Evolutionary conservation across 257 asterid genomes (phyloP), one percentile per base, ranked within the genome.

Genomic region (Asclepias syriaca): DNA sequence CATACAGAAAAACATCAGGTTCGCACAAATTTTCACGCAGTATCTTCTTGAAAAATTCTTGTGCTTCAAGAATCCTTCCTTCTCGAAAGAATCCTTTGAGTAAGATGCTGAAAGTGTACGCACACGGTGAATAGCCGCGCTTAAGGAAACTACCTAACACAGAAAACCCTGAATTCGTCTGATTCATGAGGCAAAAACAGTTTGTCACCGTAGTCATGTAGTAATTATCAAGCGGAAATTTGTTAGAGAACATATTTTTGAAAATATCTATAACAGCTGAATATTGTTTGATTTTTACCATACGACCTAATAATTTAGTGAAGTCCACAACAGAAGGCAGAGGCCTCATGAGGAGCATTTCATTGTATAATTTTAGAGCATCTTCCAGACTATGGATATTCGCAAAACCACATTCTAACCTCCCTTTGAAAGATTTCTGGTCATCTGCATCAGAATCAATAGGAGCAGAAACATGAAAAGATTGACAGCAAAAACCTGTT

Each of bases 41-140:
- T 3, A 76, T 24, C 82, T 73, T 84, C 65, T 48, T 71, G 65
- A 81, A 84, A 66, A 80, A 65, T 15, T 75, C 74, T 61, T 29
- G 27, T 43, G 75, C 75, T 49, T 83, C 81, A 1, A 21, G 13
- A 58, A 78, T 63, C 73, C 75, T 75, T 68, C 70, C 68, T 19
- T 68, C 74, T 58, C 57, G 65, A 69, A 55, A 79, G 3, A 81
- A 76, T 9, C 84, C 88, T 39, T 69, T 69, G 1, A 77, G 12
- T 39, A 80, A 65, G 14, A 79, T 66, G 72, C 37, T 64, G 39
- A 74, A 79, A 5, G 79, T 68, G 39, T 34, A 7, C 5, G 14
- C 74, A 68, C 54, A 27, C 34, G 75, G 81, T 40, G 34, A n/a
- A 45, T 32, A 50, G 1, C 83, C 86, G 45, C 32, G 57, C 75